Percentiles rank a stretch among this genome's conserved stretches.
phyloP scores from a whole-genome alignment of 1,139 yeast genomes.

The Blastobotrys petasosporus region DNA sequence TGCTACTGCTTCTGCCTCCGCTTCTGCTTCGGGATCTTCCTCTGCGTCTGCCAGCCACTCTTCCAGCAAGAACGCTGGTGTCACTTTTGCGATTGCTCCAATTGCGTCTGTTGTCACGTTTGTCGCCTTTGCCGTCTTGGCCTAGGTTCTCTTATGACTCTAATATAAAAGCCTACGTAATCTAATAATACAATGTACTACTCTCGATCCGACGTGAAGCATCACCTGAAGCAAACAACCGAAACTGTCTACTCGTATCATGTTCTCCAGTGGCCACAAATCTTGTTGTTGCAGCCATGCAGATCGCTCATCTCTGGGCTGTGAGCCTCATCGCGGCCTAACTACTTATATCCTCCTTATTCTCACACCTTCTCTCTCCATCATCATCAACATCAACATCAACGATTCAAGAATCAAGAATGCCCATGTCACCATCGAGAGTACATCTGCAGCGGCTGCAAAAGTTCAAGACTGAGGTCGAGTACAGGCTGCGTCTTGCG shows the following conservation, averaged over 20 bases:
- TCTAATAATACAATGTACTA: too few relatives aligned
- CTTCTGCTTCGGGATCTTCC: background rate
- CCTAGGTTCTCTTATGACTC: constrained; percentile 1
- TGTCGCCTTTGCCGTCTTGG: background rate
- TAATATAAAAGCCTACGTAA: too few relatives aligned
- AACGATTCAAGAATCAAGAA: too few relatives aligned
- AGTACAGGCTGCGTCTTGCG: background rate
- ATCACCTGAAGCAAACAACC: too few relatives aligned
- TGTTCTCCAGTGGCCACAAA: too few relatives aligned
- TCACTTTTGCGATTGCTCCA: too few relatives aligned
- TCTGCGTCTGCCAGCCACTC: background rate
- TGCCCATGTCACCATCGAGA: constrained; percentile 2
- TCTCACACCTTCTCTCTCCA: too few relatives aligned
- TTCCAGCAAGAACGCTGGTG: too few relatives aligned
- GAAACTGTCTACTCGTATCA: too few relatives aligned
- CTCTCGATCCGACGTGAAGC: too few relatives aligned
- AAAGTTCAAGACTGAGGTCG: background rate
- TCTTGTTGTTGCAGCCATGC: too few relatives aligned
- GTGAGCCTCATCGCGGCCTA: background rate
- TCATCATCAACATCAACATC: too few relatives aligned
- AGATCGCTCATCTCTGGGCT: background rate
- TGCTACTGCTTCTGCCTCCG: constrained; percentile 6
- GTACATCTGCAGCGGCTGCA: constrained; percentile 1
- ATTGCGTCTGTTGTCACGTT: background rate
- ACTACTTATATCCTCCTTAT: background rate